Evolutionary conservation across 352 stramenopile genomes (phyloP), one percentile per base, ranked within the genome.

Genomic region (Phytophthora tubulina): DNA sequence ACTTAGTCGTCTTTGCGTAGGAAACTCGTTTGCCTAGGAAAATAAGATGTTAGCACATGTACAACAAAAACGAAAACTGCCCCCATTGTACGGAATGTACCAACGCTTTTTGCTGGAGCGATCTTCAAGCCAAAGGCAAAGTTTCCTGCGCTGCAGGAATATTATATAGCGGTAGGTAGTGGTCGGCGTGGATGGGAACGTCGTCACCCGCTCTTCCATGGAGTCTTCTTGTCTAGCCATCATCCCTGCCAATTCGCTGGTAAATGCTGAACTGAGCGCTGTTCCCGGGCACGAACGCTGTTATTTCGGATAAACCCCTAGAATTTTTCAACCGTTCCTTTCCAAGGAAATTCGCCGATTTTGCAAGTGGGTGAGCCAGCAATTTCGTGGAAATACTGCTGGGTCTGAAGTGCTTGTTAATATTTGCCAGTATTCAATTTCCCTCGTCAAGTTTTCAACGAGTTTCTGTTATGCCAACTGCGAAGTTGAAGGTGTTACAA

Each of bases 1-100:
- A 67, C 36, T 38, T 53, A 67, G 35, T 66, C 35, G 13, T 66
- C 58, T 48, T 66, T 66, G 35, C 45, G 55, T 30, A 53, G 21
- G 6, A 46, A 52, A 59, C 30, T 39, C 48, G 48, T 33, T 58
- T 67, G 46, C 48, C 60, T 67, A n/a, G 44, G 39, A 46, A 50
- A 50, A 27, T 27, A 27, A 27, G 21, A 27, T 27, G 21, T 27
- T 27, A 27, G 21, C 21, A 27, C 21, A 27, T 27, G 21, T 27
- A 27, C 21, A 27, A 1, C 21, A 27, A 27, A 27, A 21, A 27
- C 1, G 21, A 27, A 21, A 27, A 27, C 21, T 27, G 21, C 21
- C 21, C 21, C 21, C 21, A 27, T 27, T 27, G 21, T 27, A 27
- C 21, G 21, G 15, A 50, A 31, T 6, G 10, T 31, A 50, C 44